Evolutionary conservation across 345 rosid species (phyloP).

Genomic region (Euclidium syriacum): DNA sequence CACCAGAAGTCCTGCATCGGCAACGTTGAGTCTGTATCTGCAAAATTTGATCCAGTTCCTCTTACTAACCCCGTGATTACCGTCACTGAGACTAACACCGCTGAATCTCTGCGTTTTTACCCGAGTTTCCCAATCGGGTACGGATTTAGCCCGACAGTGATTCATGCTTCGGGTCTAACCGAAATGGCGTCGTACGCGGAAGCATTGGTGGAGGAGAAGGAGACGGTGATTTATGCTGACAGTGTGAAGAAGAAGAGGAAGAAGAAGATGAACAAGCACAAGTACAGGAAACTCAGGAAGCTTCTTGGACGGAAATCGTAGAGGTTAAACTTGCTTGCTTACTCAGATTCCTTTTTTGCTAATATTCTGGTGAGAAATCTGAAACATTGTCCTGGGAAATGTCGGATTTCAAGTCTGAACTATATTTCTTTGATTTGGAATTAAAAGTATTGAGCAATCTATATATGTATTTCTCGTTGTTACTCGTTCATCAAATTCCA

Average conservation of each 20-base stretch:
- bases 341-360: no score
- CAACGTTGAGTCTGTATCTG: not conserved
- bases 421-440: not conserved
- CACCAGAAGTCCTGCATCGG: constrained; percentile 15
- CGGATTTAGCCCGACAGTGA: constrained; percentile 13
- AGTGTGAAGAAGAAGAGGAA: constrained; percentile 97
- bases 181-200: not conserved
- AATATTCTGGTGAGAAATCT: no score
- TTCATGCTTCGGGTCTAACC: not conserved
- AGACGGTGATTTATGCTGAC: constrained; percentile 48
- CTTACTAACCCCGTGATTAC: constrained; percentile 4
- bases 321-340: not conserved
- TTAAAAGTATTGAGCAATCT: not conserved
- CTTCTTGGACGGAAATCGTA: constrained; percentile 51
- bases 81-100: no score
- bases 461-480: not conserved
- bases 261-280: constrained; percentile 98
- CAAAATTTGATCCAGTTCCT: constrained; percentile 12
- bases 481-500: not conserved
- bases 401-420: not conserved
- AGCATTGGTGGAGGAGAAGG: constrained; percentile 16
- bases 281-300: constrained; percentile 80
- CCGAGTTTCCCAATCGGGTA: constrained; percentile 44
- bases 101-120: constrained; percentile 18
- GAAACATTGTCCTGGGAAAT: not conserved